These are phyloP conservation scores for Chlamydomonas sp. DNA, from an alignment of 139 green algal genomes.

Conservation along the genomic window DNA sequence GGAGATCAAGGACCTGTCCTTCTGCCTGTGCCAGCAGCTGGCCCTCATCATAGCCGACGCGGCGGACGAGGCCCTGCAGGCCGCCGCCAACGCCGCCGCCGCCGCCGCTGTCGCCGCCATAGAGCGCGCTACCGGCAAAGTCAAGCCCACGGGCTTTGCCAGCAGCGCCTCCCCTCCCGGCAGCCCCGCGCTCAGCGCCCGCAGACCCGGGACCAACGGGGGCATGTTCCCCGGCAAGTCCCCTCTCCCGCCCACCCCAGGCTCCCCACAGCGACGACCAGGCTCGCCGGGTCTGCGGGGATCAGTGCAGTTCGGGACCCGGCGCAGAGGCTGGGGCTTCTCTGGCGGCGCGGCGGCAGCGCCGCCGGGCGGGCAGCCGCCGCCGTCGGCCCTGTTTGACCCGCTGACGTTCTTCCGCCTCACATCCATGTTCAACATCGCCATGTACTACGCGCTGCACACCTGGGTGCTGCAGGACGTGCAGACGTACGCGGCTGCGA, in stretches of 20 bases:
- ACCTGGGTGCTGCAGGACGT: slow-evolving; percentile 24
- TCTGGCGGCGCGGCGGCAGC: neutral
- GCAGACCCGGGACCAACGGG: neutral
- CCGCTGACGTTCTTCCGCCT: slow-evolving; percentile 38
- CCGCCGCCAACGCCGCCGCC: slow-evolving; percentile 3
- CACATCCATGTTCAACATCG: slow-evolving; percentile 37
- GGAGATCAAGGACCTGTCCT: slow-evolving; percentile 39
- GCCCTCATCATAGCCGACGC: slow-evolving; percentile 48
- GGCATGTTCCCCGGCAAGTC: too few relatives aligned
- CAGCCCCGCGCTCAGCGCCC: neutral
- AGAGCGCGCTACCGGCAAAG: slow-evolving; percentile 19
- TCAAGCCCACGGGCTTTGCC: neutral
- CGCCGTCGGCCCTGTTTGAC: slow-evolving; percentile 14
- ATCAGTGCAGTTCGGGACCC: too few relatives aligned
- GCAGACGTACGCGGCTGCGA: slow-evolving; percentile 28
- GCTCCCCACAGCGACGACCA: too few relatives aligned
- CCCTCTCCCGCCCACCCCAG: too few relatives aligned
- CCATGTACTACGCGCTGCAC: slow-evolving; percentile 34
- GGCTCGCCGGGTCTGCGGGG: too few relatives aligned
- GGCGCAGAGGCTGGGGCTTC: too few relatives aligned
- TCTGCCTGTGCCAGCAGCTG: slow-evolving; percentile 36
- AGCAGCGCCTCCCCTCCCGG: neutral
- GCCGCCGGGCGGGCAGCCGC: neutral
- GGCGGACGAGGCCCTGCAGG: slow-evolving; percentile 31
- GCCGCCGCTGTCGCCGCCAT: slow-evolving; percentile 22